Evolutionary conservation across 257 asterid species (phyloP), one percentile per base, ranked within the genome.

Genomic region (Solanum piurae): DNA sequence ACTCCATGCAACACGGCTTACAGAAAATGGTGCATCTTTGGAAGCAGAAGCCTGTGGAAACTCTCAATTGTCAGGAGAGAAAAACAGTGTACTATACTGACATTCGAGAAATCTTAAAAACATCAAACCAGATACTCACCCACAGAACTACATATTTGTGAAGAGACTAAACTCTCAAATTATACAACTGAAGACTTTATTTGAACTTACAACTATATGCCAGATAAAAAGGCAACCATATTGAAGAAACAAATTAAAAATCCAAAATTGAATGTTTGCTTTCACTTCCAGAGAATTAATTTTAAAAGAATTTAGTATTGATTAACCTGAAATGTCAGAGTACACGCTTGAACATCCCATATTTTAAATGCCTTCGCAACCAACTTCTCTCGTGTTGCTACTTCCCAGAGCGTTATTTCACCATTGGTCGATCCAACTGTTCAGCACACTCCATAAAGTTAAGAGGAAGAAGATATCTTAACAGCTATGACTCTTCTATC

Each of bases 361-460:
- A 95, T 91, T 91, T 95, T 97, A 89, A 97, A 97, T 46, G 96
- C 97, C 92, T 93, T 95, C 62, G 98, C 89, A 75, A 92, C 91
- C 91, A 97, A 84, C 91, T 94, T 97, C 90, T 97, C 99, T 62
- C 99, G 89, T 69, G 92, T 88, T 40, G 98, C 96, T 83, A 96
- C 97, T 90, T 95, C 98, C 98, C 99, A 97, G 40, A 95, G 96
- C 11, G 96, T 92, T 85, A 96, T 92, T 74, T 97, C 99, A 11
- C 99, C 99, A 91, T 89, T 94, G 88, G 34, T 94, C 91, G 98
- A 95, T 36, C 99, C 99, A 90, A 96, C 99, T 97, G 94, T 91
- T 75, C 55, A 84, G 76, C 72, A 80, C 25, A 85, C 31, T 86
- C 85, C 69, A 80, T 31, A 49, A 33, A 49, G 44, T 82, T 82